Evolutionary conservation across 345 rosid genomes (phyloP).

Genomic region (Bruguiera sexangula): DNA sequence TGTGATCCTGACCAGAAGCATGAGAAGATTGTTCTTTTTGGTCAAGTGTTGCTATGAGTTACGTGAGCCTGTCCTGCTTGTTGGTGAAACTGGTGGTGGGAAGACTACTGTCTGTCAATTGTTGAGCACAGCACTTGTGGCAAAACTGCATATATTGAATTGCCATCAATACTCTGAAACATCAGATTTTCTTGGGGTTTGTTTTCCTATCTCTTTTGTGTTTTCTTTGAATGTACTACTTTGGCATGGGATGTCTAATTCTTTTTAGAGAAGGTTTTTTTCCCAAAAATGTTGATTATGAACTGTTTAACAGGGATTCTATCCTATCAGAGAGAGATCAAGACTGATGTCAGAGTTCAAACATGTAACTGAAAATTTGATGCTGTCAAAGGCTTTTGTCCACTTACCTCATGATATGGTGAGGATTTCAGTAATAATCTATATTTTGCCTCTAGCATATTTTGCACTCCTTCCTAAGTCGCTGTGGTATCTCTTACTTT

Average conservation of each 20-base stretch:
- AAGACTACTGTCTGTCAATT: constrained; percentile 92
- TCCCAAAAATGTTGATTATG: constrained; percentile 10
- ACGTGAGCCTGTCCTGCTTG: constrained; percentile 94
- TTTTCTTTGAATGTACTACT: not conserved
- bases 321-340: constrained; percentile 86
- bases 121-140: constrained; percentile 49
- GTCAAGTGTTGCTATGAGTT: constrained; percentile 70
- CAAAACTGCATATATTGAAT: constrained; percentile 74
- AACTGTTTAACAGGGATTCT: constrained; percentile 66
- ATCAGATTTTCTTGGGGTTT: constrained; percentile 92
- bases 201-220: constrained; percentile 20
- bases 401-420: constrained; percentile 40
- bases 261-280: not conserved
- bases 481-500: constrained; percentile 13
- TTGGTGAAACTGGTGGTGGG: constrained; percentile 98
- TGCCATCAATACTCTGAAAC: constrained; percentile 96
- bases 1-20: constrained; percentile 72
- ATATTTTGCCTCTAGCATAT: not conserved
- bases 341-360: constrained; percentile 53
- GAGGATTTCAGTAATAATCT: constrained; percentile 13
- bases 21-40: constrained; percentile 81
- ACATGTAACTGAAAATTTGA: constrained; percentile 48
- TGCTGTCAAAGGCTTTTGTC: constrained; percentile 45
- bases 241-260: constrained; percentile 12
- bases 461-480: constrained; percentile 12